Evolutionary conservation across 148 eudicot species (phyloP), one percentile per base, ranked within the genome.

Genomic region (Arctostaphylos glauca): DNA sequence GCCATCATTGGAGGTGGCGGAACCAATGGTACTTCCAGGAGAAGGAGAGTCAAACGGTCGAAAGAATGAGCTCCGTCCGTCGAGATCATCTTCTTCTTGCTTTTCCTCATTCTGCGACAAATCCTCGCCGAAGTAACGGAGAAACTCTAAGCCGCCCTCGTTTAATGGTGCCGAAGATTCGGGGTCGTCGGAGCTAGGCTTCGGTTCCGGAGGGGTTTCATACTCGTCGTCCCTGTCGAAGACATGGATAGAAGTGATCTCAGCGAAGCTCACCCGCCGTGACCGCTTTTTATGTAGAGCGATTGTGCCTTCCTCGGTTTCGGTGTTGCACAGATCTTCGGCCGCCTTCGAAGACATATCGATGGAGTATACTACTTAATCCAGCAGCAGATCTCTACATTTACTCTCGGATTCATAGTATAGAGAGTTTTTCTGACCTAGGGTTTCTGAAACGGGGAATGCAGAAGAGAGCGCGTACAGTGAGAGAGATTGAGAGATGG

Each of bases 211-310:
- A 18, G 95, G 92, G 16, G 93, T 88, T 67, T 88, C 94, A 66
- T 81, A 76, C 7, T 90, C 95, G 0, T 96, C 99, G 71, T 94
- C 98, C 1, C 95, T 84, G 81, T 87, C 90, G 90, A 92, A 96
- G 74, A 92, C 81, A 85, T 91, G 97, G 41, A 96, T 84, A 5
- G 98, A 93, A 0, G 99, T 96, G 80, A 88, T 94, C 87, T 96
- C 99, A 0, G 99, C 98, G 80, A 96, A 96, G 90, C 99, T 96
- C 60, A 96, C 99, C 38, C 99, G 87, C 14, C 98, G 86, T 3
- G 93, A 82, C 18, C 93, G 91, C 84, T 89, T 91, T 83, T 90
- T 91, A 46, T 79, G 89, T 6, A 81, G 10, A 4, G 91, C 88
- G 13, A 85, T 67, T 48, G 91, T 85, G 80, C 88, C 92, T 46